Evolutionary conservation across 148 eudicot genomes (phyloP), one percentile per base, ranked within the genome.

Genomic region (Chenopodium berlandieri): DNA sequence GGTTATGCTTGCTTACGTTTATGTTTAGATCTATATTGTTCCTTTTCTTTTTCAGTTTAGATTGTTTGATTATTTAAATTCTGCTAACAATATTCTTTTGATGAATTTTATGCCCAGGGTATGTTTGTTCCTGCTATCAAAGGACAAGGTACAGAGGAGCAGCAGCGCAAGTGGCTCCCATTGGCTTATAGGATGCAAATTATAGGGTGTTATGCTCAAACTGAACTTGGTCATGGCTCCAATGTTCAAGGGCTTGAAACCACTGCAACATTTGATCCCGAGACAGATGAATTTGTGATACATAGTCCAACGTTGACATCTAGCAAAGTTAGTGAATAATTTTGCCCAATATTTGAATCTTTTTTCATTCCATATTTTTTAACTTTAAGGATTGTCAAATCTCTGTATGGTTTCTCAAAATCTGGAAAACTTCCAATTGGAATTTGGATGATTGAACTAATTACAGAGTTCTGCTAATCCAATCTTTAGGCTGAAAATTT

Each of bases 221-320:
- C 99, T 67, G 99, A 96, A 90, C 99, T 96, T 83, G 99, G 99
- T 78, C 99, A 96, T 87, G 99, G 99, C 17, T 96, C 99, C 72
- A 96, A 96, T 86, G 98, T 96, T 79, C 99, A 94, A 90, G 99
- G 99, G 34, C 94, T 96, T 65, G 98, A 96, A 82, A 96, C 99
- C 54, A 96, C 99, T 82, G 99, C 98, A n/a, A 96, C 98, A 46
- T 96, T 96, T 85, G 98, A 96, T 87, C 95, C 95, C 68, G 89
- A 90, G 67, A 86, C 89, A 0, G 98, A 96, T 80, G 99, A 96
- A 85, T 96, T 96, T 82, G 85, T 96, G 31, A 88, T 96, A 70
- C 87, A 96, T 78, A 94, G 97, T 88, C 99, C 99, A 77, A 96
- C 98, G 64, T 79, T 96, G 89, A 94, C 98, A 19, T 92, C 99